A percentile compares a stretch with the other conserved stretches of the same genome.
These are phyloP conservation scores for Gynochthodes officinalis DNA, from an alignment of 257 asterid species.

Conservation along the genomic window DNA sequence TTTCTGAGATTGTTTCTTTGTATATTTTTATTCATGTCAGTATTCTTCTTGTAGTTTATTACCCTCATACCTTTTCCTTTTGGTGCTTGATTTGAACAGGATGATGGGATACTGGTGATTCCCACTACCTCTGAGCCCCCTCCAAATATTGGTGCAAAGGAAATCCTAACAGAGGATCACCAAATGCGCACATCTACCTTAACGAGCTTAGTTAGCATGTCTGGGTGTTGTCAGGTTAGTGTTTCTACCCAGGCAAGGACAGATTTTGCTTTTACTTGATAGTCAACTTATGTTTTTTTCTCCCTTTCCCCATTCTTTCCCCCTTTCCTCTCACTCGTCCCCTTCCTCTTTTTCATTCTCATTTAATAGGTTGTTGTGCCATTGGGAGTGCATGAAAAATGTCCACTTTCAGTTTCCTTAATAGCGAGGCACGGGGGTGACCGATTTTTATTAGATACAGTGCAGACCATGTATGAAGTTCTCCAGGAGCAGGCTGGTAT, in stretches of 20 bases:
- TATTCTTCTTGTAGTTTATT: neutral
- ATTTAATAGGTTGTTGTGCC: conserved; percentile 69
- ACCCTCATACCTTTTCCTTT: neutral
- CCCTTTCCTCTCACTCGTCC: neutral
- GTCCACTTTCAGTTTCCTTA: conserved; percentile 80
- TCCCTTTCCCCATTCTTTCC: neutral
- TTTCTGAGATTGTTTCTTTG: neutral
- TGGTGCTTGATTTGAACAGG: conserved; percentile 42
- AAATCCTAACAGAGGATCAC: conserved; percentile 55
- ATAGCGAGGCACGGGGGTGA: conserved; percentile 93
- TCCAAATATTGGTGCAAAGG: conserved; percentile 83
- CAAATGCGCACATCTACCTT: conserved; percentile 47
- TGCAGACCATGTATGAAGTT: conserved; percentile 57
- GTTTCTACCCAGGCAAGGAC: conserved; percentile 1
- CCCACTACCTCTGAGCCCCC: conserved; percentile 76
- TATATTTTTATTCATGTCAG: neutral
- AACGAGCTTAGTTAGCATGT: conserved; percentile 87
- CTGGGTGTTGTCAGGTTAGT: conserved; percentile 97
- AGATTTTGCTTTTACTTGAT: neutral
- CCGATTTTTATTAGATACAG: conserved; percentile 73
- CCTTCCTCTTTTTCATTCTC: conserved; percentile 8
- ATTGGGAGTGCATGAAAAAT: conserved; percentile 70
- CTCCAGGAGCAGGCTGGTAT: conserved; percentile 61
- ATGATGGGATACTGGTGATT: conserved; percentile 79
- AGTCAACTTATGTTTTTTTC: neutral